Evolutionary conservation across 306 rosid genomes (phyloP).

Genomic region (Carpinus viminea): DNA sequence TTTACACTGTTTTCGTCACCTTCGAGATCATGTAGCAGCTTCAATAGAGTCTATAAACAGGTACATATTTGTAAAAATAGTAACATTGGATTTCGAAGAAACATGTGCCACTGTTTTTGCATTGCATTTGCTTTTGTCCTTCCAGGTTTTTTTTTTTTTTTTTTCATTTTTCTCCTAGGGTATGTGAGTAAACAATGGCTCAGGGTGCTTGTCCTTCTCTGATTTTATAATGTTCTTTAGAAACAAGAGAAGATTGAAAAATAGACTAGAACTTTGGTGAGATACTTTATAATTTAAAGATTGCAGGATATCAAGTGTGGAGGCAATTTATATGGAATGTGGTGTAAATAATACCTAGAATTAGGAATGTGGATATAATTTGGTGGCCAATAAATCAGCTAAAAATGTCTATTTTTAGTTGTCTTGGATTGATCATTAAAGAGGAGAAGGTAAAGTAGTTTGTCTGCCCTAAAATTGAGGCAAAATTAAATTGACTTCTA

Average conservation of each 20-base stretch:
- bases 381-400: background rate
- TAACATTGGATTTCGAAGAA: slow-evolving; percentile 22
- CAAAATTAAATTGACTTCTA: background rate
- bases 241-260: background rate
- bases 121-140: background rate
- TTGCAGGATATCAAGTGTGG: background rate
- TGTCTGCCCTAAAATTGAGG: background rate
- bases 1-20: slow-evolving; percentile 96
- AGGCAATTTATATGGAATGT: background rate
- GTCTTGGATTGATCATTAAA: background rate
- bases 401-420: background rate
- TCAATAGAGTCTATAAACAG: slow-evolving; percentile 95
- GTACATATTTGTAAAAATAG: slow-evolving; percentile 35
- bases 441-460: background rate
- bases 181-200: background rate
- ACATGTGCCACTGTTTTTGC: slow-evolving; percentile 15
- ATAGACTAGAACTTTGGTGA: background rate
- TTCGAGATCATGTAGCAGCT: slow-evolving; percentile 81
- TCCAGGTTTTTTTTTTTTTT: background rate
- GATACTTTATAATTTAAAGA: background rate
- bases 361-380: background rate
- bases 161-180: background rate
- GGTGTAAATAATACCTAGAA: background rate
- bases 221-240: background rate
- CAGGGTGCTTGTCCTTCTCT: background rate